A percentile compares a stretch with the other conserved stretches of the same genome.
These are phyloP conservation scores for Chamaecyparis obtusa DNA, from an alignment of 75 land plant genomes.

Conservation along the genomic window DNA sequence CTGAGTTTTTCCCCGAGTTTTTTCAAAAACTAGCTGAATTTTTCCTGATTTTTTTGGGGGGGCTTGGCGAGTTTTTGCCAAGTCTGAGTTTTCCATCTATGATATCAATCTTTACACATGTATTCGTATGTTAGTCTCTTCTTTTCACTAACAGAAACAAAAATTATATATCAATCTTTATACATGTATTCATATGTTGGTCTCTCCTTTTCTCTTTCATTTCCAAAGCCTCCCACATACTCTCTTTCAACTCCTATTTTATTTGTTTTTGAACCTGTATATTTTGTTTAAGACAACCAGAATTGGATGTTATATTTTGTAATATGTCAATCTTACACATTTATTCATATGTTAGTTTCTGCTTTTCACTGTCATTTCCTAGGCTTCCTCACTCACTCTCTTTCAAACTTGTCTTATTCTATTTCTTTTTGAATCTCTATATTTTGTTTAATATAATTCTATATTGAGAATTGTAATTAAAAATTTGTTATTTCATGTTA, in stretches of 20 bases:
- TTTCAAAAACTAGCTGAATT: no score
- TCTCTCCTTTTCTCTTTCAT: not conserved
- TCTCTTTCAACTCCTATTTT: not conserved
- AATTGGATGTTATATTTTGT: not conserved
- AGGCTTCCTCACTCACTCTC: not conserved
- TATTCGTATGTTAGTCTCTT: not conserved
- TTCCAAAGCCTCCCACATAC: not conserved
- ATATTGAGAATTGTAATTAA: not conserved
- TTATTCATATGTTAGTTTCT: not conserved
- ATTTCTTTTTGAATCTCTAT: not conserved
- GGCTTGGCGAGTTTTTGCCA: no score
- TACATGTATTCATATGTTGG: not conserved
- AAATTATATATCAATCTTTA: not conserved
- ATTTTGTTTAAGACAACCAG: not conserved
- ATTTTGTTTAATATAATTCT: not conserved
- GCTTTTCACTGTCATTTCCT: slow-evolving; percentile 1
- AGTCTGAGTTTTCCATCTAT: no score
- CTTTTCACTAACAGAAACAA: not conserved
- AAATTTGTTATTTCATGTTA: not conserved
- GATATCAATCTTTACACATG: not conserved
- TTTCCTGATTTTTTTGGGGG: no score
- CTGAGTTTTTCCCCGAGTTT: no score
- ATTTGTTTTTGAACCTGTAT: not conserved
- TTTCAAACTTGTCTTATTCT: not conserved
- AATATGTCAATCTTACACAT: not conserved